Base-by-base conservation (phyloP, 1,139 yeast species). In the Yamadazyma trypodendri region DNA sequence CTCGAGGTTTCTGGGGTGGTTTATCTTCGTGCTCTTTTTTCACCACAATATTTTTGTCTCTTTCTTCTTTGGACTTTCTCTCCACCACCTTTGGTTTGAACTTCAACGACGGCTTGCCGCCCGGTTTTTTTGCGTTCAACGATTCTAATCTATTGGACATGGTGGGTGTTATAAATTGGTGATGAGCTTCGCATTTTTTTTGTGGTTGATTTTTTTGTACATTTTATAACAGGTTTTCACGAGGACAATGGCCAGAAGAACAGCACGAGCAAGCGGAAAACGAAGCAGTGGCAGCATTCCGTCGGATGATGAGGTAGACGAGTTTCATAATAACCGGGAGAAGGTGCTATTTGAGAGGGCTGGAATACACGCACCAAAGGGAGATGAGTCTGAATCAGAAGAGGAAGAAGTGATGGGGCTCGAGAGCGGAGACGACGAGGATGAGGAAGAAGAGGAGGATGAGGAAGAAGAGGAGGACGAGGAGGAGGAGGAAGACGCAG, bases 1-100 rank as follows among this genome's bases (percentile, higher is more conserved):
- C 67, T 45, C 42, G 57, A 28, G 31, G 55, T 51, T 32, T 65
- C 25, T 27, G 54, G 24, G 53, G 22, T 44, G 55, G 43, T 23
- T 49, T 42, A 2, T 53, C 44, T 4, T 49, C 49, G 11, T 46
- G 53, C 42, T 66, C 72, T 14, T 63, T 60, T 42, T 78, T 75
- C 35, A 75, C 63, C 43, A 71, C 69, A 7, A 49, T 56, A 1
- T 89, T 87, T 0, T 89, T 89, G 28, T 79, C 78, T 56, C 96
- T 68, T 52, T 87, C 96, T 51, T 85, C 92, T 49, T 86, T 83
- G 15, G 88, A 66, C 55, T 87, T 79, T 60, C 97, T 70, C 2
- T 86, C 87, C 29, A 88, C 95, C 2, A 72, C 82, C 57, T 88
- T 88, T 1, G 96, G 96, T 54, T 81, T 77, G 60, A 88, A 88